A percentile compares a stretch with the other conserved stretches of the same genome.
Evolutionary conservation across 257 asterid genomes (phyloP).

Genomic region (Buddleja alternifolia): DNA sequence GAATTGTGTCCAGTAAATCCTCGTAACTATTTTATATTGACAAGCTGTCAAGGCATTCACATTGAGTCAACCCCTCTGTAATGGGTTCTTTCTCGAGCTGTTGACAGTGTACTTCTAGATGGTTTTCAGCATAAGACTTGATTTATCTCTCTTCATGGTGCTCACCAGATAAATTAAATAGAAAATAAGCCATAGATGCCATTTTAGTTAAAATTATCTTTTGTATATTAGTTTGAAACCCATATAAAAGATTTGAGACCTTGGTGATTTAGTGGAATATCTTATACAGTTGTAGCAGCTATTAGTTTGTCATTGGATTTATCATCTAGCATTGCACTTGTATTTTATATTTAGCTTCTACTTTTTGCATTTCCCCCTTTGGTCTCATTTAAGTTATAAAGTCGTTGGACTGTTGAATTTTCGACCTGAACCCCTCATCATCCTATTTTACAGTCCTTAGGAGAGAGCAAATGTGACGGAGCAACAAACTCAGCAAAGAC

Average conservation of each 20-base stretch:
- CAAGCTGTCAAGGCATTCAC: too few species aligned
- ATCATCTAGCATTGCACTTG: too few species aligned
- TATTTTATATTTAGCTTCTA: background rate
- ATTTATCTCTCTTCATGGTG: too few species aligned
- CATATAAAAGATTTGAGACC: background rate
- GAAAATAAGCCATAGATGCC: background rate
- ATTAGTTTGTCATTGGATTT: background rate
- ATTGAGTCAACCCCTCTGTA: background rate
- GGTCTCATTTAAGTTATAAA: background rate
- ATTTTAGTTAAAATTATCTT: background rate
- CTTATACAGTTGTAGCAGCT: background rate
- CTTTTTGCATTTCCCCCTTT: background rate
- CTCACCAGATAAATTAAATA: background rate
- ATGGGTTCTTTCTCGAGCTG: slow-evolving; percentile 1
- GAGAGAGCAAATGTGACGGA: slow-evolving; percentile 81
- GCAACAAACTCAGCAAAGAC: slow-evolving; percentile 84
- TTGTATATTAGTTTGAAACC: background rate
- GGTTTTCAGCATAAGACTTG: background rate
- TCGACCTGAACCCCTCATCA: background rate
- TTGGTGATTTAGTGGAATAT: background rate
- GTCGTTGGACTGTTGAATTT: background rate
- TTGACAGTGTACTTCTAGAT: background rate
- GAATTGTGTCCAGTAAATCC: background rate
- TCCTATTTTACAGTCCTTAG: slow-evolving; percentile 63
- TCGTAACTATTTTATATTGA: too few species aligned